These are phyloP conservation scores for Stemphylium vesicarium DNA, from an alignment of 2,329 filamentous ascomycete genomes.

Conservation along the genomic window DNA sequence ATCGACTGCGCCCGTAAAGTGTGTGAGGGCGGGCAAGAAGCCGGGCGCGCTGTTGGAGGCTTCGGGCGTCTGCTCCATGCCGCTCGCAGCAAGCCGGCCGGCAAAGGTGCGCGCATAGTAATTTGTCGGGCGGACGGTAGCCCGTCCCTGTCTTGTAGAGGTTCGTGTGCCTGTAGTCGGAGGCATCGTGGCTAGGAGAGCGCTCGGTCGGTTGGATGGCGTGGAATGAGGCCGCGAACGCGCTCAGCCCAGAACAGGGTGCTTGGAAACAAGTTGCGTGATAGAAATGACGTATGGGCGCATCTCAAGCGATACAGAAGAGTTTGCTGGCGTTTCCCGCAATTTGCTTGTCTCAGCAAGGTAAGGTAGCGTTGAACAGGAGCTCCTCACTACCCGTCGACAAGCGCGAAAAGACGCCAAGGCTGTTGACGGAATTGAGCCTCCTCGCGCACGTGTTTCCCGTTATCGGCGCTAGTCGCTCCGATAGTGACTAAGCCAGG, in stretches of 20 bases:
- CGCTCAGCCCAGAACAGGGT: conserved; percentile 24
- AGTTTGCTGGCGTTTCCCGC: conserved; percentile 29
- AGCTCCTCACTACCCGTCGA: conserved; percentile 17
- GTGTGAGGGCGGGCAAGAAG: conserved; percentile 71
- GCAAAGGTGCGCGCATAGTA: conserved; percentile 59
- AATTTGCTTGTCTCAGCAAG: conserved; percentile 21
- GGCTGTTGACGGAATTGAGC: conserved; percentile 27
- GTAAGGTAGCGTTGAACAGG: conserved; percentile 19
- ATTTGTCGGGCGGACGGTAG: conserved; percentile 56
- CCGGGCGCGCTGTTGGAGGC: conserved; percentile 50
- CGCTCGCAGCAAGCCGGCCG: conserved; percentile 44
- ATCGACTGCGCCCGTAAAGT: conserved; percentile 89
- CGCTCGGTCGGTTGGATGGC: conserved; percentile 25
- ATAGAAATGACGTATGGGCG: conserved; percentile 29
- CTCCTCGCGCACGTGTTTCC: conserved; percentile 11
- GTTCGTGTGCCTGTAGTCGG: conserved; percentile 44
- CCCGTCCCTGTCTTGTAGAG: conserved; percentile 55
- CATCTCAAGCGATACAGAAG: conserved; percentile 36
- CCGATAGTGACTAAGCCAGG: conserved; percentile 15
- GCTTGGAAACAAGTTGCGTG: conserved; percentile 23
- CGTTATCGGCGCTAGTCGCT: conserved; percentile 13
- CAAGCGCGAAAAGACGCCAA: conserved; percentile 25
- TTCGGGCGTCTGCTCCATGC: conserved; percentile 48
- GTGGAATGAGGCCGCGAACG: conserved; percentile 23
- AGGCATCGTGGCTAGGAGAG: conserved; percentile 40